Conservation (phyloP, 192 early-diverging fungal species). For the Backusella psychrophila region DNA sequence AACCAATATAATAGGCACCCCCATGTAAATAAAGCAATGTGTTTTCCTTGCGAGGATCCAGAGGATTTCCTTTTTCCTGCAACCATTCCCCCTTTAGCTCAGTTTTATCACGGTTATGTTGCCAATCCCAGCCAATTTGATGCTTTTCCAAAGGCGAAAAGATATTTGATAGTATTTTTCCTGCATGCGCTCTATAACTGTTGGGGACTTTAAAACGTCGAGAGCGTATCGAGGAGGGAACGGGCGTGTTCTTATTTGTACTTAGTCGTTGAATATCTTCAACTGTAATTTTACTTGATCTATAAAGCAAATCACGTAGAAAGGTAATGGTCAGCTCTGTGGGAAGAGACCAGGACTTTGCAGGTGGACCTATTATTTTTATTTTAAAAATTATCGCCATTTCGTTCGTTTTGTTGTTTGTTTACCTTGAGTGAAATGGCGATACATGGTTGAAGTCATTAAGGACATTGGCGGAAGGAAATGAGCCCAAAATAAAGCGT, state of each 20-base stretch:
- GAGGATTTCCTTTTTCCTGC: slow-evolving; percentile 16
- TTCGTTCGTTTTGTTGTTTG: not conserved
- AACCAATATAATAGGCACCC: slow-evolving; percentile 59
- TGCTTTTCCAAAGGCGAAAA: slow-evolving; percentile 25
- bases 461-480: slow-evolving; percentile 14
- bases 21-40: slow-evolving; percentile 78
- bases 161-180: slow-evolving; percentile 27
- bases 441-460: slow-evolving; percentile 14
- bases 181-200: slow-evolving; percentile 33
- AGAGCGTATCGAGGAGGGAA: slow-evolving; percentile 14
- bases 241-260: slow-evolving; percentile 15
- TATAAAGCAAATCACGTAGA: slow-evolving; percentile 27
- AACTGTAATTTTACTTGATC: slow-evolving; percentile 29
- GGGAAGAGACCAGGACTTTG: slow-evolving; percentile 42
- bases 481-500: slow-evolving; percentile 8
- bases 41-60: slow-evolving; percentile 35
- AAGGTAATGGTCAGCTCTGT: slow-evolving; percentile 33
- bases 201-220: slow-evolving; percentile 20
- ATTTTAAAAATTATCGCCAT: not conserved
- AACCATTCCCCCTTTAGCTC: slow-evolving; percentile 44
- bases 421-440: slow-evolving; percentile 21
- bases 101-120: slow-evolving; percentile 19
- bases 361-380: slow-evolving; percentile 39
- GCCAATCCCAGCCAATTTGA: slow-evolving; percentile 50
- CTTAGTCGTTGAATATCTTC: slow-evolving; percentile 35